Base-by-base conservation (phyloP, 2,329 filamentous ascomycete genomes). In the Tympanopsis confertula region DNA sequence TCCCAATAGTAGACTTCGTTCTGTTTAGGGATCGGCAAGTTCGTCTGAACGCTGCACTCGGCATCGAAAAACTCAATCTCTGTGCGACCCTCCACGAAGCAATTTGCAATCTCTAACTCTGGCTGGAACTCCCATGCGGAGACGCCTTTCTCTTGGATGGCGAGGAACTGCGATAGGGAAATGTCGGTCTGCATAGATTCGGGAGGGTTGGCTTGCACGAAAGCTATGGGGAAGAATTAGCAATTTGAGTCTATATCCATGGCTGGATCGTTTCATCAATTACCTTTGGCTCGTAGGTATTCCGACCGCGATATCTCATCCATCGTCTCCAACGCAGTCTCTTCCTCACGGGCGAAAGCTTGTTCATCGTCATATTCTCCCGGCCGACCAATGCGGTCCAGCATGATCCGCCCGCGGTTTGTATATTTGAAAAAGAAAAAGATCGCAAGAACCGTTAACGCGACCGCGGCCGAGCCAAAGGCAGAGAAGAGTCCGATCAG, bases 1-100 rank as follows among this genome's bases (percentile, higher is more conserved):
- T 98, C 91, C 91, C 91, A 98, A 61, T 98, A 98, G 59, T 98
- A 98, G 10, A 96, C 89, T 53, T 98, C 91, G 54, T 98, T 98
- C 55, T 98, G 91, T 55, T 98, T 98, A 13, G 91, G 91, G 5
- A 98, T 86, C 1, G 91, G 91, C 29, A 98, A 62, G 52, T 98
- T 98, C 67, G 84, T 93, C 67, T 94, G 86, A 44, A 96, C 91
- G 49, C 88, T 94, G 65, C 89, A 96, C 57, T 94, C 91, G 2
- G 87, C 91, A 59, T 98, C 91, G 54, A 94, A 98, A 63, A 98
- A 98, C 57, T 98, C 91, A 45, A 98, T 94, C 59, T 98, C 91
- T 10, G 91, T 98, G 46, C 91, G 78, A 29, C 68, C 89, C 61
- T 98, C 89, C 45, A 98, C 91, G 55, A 98, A 98, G 60, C 91